Base-by-base conservation (phyloP, 805 yeast species). In the Candida ficus region DNA sequence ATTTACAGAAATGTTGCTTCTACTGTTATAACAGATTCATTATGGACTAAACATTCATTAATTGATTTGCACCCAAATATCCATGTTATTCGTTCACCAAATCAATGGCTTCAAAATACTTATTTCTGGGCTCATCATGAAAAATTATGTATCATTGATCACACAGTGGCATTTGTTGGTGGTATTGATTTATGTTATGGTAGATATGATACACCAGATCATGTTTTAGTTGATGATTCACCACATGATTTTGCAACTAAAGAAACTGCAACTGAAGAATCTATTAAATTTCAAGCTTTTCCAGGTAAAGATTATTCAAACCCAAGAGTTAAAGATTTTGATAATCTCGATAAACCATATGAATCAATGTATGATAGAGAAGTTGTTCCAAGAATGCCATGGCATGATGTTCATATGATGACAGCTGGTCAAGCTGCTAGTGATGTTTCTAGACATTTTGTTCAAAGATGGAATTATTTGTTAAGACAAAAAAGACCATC, bases 111-210 rank as follows among this genome's bases (percentile, higher is more conserved):
- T 40, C 97, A 93, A 58, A 86, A 87, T 50, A 91, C 96, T 0
- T 84, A 80, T 54, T 95, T 93, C 59, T 93, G 99, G 99, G 99
- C 99, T 0, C 99, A 93, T 66, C 99, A 93, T 65, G 99, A 93
- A 56, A 93, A 93, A 56, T 61, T 93, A 42, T 79, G 90, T 45
- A 75, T 93, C 27, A 68, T 93, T 43, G 99, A 93, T 61, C 86
- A 86, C 49, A 81, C 90, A 0, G 73, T 89, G 33, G 95, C 95
- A 3, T 93, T 91, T 57, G 66, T 89, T 40, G 99, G 99, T 28
- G 99, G 99, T 29, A 80, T 91, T 49, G 99, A 93, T 63, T 69
- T 93, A 42, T 93, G 99, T 58, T 93, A 76, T 60, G 99, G 99
- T 17, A 75, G 99, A 53, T 93, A 76, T 66, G 99, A 93, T 62